phyloP scores from a whole-genome alignment of 2,329 filamentous ascomycete species.

The Cyclaneusma minus region DNA sequence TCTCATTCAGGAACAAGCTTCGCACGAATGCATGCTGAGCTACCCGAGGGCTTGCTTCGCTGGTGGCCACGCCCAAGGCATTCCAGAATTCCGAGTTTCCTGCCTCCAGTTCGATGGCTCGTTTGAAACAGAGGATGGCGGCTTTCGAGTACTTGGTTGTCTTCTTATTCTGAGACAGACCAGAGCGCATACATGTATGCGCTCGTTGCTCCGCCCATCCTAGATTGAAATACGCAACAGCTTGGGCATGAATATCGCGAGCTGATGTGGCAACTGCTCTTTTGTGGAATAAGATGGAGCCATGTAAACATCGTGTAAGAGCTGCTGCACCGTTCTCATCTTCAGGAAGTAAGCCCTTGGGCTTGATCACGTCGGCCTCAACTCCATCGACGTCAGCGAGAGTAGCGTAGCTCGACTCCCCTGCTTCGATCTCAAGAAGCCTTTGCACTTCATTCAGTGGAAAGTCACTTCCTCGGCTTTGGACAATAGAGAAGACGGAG shows the following conservation, averaged over 20 bases:
- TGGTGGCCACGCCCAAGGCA: conserved; percentile 79
- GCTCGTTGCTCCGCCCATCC: conserved; percentile 86
- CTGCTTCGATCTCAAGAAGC: conserved; percentile 38
- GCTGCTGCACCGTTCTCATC: conserved; percentile 21
- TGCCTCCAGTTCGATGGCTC: conserved; percentile 86
- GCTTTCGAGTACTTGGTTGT: conserved; percentile 59
- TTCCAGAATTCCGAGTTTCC: conserved; percentile 97
- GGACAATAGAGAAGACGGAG: conserved; percentile 66
- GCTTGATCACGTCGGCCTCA: conserved; percentile 22
- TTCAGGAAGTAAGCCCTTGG: conserved; percentile 17
- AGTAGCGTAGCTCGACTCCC: conserved; percentile 38
- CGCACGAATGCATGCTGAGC: conserved; percentile 88
- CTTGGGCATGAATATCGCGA: conserved; percentile 70
- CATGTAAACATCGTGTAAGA: conserved; percentile 46
- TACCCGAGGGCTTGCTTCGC: conserved; percentile 69
- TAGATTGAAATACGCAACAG: conserved; percentile 93
- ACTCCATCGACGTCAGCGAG: conserved; percentile 57
- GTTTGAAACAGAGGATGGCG: conserved; percentile 81
- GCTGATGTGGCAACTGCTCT: conserved; percentile 60
- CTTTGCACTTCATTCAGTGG: conserved; percentile 39
- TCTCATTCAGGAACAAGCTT: conserved; percentile 83
- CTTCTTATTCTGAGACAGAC: conserved; percentile 32
- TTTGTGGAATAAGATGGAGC: conserved; percentile 75
- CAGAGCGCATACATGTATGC: conserved; percentile 45
- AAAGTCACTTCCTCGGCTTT: conserved; percentile 47